Percentiles rank a stretch among this genome's conserved stretches.
Conservation (phyloP, 306 rosid species). For the Fragaria vesca region DNA sequence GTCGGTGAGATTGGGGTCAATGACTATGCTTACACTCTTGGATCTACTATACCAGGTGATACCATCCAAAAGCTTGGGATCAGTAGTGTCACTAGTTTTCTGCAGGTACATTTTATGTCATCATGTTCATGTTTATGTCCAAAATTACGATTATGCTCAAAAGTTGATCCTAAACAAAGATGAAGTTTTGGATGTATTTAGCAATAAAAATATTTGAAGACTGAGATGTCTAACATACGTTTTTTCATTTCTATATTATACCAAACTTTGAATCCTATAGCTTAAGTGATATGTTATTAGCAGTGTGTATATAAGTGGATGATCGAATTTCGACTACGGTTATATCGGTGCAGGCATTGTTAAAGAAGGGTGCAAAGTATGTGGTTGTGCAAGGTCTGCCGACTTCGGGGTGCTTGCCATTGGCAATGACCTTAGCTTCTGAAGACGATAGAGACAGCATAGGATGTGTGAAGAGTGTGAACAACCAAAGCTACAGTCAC, state of each 20-base stretch:
- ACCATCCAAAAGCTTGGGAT: conserved; percentile 58
- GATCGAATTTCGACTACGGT: background rate
- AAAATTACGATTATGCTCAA: background rate
- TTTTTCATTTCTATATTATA: no score
- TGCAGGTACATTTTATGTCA: conserved; percentile 46
- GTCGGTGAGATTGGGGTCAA: conserved; percentile 97
- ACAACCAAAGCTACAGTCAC: conserved; percentile 56
- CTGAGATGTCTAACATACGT: background rate
- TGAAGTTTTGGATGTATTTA: background rate
- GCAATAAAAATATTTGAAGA: background rate
- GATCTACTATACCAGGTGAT: conserved; percentile 54
- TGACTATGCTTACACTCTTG: conserved; percentile 85
- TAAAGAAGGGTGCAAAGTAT: conserved; percentile 83
- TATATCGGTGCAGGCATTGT: conserved; percentile 45
- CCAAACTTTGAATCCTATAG: no score
- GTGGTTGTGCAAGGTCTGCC: conserved; percentile 81
- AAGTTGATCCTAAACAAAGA: background rate
- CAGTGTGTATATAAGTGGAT: background rate
- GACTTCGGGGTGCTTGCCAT: conserved; percentile 64
- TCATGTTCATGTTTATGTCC: background rate
- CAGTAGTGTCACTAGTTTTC: conserved; percentile 39
- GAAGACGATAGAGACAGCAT: conserved; percentile 62
- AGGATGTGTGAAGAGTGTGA: conserved; percentile 74
- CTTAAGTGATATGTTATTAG: background rate
- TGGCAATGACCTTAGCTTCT: conserved; percentile 60